These are phyloP conservation scores for Hypoxylon fuscum DNA, from an alignment of 495 filamentous ascomycete genomes.

Conservation along the genomic window DNA sequence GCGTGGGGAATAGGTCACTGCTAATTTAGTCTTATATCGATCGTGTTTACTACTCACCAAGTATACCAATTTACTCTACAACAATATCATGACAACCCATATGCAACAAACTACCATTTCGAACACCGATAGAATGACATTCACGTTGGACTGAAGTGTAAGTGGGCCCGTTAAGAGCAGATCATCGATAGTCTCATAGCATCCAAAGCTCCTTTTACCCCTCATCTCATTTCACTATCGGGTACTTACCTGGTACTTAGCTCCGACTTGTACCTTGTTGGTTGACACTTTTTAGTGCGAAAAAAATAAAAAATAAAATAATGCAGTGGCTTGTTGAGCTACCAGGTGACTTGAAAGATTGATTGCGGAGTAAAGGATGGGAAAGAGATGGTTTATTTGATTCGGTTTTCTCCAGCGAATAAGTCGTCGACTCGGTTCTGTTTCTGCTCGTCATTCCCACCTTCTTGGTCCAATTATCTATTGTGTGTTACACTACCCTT, in stretches of 20 bases:
- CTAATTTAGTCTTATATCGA: no score
- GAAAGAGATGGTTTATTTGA: slow-evolving; percentile 1
- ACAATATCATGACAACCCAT: not conserved
- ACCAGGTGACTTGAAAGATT: slow-evolving; percentile 33
- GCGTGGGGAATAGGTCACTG: no score
- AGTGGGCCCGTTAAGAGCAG: slow-evolving; percentile 15
- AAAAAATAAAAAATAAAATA: slow-evolving; percentile 11
- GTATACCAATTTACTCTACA: not conserved
- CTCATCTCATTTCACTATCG: slow-evolving; percentile 38
- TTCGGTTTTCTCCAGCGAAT: slow-evolving; percentile 31
- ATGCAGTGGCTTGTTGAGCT: slow-evolving; percentile 14
- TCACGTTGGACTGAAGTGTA: not conserved
- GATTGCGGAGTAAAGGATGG: slow-evolving; percentile 30
- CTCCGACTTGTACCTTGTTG: slow-evolving; percentile 13
- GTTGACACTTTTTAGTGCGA: slow-evolving; percentile 15
- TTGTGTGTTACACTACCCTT: slow-evolving; percentile 22
- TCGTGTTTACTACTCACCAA: no score
- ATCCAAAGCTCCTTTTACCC: slow-evolving; percentile 19
- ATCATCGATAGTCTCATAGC: slow-evolving; percentile 31
- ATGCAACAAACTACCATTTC: not conserved
- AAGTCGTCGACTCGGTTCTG: slow-evolving; percentile 9
- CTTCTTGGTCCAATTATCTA: slow-evolving; percentile 25
- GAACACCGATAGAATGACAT: not conserved
- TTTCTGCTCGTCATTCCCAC: slow-evolving; percentile 35
- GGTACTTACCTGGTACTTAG: slow-evolving; percentile 4